Conservation (phyloP, 1,284 basidiomycete genomes). For the Phellopilus nigrolimitatus region DNA sequence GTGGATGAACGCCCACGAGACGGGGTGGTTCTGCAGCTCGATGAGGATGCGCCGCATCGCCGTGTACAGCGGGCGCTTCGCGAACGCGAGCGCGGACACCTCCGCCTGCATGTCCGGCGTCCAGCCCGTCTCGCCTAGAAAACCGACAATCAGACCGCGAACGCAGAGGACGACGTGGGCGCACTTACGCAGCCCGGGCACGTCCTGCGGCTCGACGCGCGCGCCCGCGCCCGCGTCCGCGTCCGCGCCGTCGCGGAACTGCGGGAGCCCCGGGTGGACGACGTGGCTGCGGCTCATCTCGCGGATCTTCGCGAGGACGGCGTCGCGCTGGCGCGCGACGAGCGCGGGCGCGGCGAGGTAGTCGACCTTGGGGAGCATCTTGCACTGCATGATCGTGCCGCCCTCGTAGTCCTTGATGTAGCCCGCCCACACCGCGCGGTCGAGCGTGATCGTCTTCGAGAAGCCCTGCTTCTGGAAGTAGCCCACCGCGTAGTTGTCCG, state of each 20-base stretch:
- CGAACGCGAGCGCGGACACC: conserved; percentile 3
- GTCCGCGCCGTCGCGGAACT: conserved; percentile 61
- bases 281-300: conserved; percentile 85
- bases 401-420: conserved; percentile 99
- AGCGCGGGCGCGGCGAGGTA: conserved; percentile 84
- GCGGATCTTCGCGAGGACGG: conserved; percentile 85
- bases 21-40: conserved; percentile 78
- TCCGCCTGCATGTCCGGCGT: conserved; percentile 64
- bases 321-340: conserved; percentile 82
- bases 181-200: conserved; percentile 78
- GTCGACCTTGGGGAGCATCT: conserved; percentile 87
- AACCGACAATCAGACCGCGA: not conserved
- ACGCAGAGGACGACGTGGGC: conserved; percentile 16
- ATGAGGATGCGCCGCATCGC: conserved; percentile 81
- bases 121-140: conserved; percentile 87
- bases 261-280: conserved; percentile 77
- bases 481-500: conserved; percentile 98
- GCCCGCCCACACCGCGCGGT: conserved; percentile 91
- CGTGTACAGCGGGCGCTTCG: conserved; percentile 50
- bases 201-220: conserved; percentile 62
- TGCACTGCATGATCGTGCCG: conserved; percentile 99
- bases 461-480: conserved; percentile 99
- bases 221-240: conserved; percentile 41
- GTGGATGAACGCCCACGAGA: conserved; percentile 83
- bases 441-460: conserved; percentile 92